Conservation (phyloP, 2,329 filamentous ascomycete genomes). For the Podosphaera leucotricha region DNA sequence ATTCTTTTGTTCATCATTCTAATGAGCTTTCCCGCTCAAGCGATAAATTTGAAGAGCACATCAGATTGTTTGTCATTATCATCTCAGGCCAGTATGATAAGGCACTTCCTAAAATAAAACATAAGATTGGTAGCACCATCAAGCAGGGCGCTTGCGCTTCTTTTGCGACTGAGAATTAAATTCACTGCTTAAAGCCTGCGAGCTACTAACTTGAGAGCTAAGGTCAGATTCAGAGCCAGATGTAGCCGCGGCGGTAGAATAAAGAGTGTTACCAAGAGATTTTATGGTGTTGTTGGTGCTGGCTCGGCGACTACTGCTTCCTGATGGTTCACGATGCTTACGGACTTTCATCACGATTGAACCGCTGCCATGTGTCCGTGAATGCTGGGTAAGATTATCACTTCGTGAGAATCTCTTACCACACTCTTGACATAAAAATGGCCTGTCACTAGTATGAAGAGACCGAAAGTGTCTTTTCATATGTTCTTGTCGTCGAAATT, state of each 20-base stretch:
- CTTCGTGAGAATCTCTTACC: constrained; percentile 98
- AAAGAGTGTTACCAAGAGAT: constrained; percentile 53
- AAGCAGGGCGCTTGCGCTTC: constrained; percentile 58
- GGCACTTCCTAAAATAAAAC: background rate
- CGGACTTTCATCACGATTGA: constrained; percentile 80
- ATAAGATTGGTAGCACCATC: constrained; percentile 1
- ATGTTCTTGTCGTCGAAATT: constrained; percentile 95
- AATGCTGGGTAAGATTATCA: constrained; percentile 91
- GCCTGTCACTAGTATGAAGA: constrained; percentile 95
- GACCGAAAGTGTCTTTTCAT: constrained; percentile 97
- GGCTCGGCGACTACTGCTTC: constrained; percentile 19
- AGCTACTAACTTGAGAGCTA: constrained; percentile 16
- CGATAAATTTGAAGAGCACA: no score
- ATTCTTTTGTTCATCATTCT: background rate
- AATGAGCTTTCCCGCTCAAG: background rate
- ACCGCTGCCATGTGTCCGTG: constrained; percentile 75
- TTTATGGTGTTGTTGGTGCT: constrained; percentile 35
- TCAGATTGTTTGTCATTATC: no score
- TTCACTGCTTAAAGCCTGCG: constrained; percentile 25
- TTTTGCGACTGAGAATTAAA: constrained; percentile 31
- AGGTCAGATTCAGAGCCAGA: constrained; percentile 39
- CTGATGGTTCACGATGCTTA: constrained; percentile 37
- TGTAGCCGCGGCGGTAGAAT: constrained; percentile 54
- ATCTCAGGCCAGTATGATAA: no score
- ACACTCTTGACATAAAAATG: constrained; percentile 91